Base-by-base conservation (phyloP, 202 grass and related monocot species). In the Bolboschoenoplectus hybrid region DNA sequence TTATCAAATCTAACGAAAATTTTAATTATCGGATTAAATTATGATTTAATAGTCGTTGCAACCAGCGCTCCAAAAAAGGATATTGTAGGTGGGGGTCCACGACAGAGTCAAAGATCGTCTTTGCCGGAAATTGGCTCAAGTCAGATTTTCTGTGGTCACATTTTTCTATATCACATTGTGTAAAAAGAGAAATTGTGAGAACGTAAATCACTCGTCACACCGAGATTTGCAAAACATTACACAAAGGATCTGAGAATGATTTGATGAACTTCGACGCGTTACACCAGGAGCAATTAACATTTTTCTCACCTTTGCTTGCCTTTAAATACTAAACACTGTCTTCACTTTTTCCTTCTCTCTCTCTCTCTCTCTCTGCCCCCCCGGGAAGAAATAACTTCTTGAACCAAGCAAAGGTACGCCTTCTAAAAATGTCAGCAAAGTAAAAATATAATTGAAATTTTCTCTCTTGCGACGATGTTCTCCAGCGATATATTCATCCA, bases 401-500 rank as follows among this genome's bases (percentile, higher is more conserved):
- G 38, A 86, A 86, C 55, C 53, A 66, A 79, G 72, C 63, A 84
- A 70, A 86, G 84, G 84, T 86, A 86, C 58, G 84, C 84, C 70
- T 51, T 78, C 56, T 61, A 72, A 79, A 80, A 67, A 40, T 40
- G 60, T 80, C 46, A 41, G 12, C 50, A 86, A 86, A 63, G 19
- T 10, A 86, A 20, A 78, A 74, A 34, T 39, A 11, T 44, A 53
- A 62, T 63, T 43, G 40, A 39, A 40, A 6, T 61, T 6, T 19
- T 70, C 34, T 84, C 67, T 71, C 56, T 52, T 6, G 9, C 20
- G 1, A 5, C 34, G 1, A 46, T 47, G 17, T 63, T 62, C 38
- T 76, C 14, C 14, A 60, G 75, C 36, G 10, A 60, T 2, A 9
- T 58, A 41, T 79, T 39, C 53, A 40, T 62, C 53, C 53, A 40